Evolutionary conservation across 2,329 filamentous ascomycete species (phyloP), one percentile per base, ranked within the genome.

Genomic region (Shiraia sp.): DNA sequence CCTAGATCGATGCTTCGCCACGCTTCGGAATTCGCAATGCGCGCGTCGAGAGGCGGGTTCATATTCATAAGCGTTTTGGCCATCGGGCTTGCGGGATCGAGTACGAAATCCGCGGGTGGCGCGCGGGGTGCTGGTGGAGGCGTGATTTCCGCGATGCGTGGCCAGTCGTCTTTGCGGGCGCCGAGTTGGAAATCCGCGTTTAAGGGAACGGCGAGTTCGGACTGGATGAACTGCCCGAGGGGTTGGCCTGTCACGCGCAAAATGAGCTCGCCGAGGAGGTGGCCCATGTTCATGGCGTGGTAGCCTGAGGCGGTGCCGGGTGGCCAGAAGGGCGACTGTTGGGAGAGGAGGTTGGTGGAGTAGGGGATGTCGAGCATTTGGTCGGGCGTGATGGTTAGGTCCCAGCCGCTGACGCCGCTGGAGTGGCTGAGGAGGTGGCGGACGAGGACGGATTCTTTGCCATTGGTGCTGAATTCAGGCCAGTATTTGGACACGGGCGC

Each of bases 131-230:
- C 33, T 4, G 42, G 51, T 3, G 51, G 51, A 2, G 54, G 41
- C 3, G 53, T 36, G 9, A 51, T 48, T 1, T 51, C 43, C 3
- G 54, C 49, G 1, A 49, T 35, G 10, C 52, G 39, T 6, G 13
- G 10, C 33, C 41, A 43, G 14, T 55, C 45, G 1, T 39, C 22
- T 3, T 42, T 23, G 3, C 36, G 28, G 4, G 32, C 49, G 24
- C 54, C 54, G 3, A 55, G 40, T 9, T 45, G 39, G 29, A 51
- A 53, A 26, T 54, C 54, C 2, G 59, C 52, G 59, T 38, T 42
- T 52, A 63, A 24, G 85, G 85, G 68, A 76, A 83, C 17, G 86
- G 82, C 68, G 80, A 84, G 55, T 73, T 95, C 58, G 95, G 90
- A 75, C 5, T 16, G 4, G 3, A 57, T 40, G 15, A 53, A 53